Evolutionary conservation across 106 monocot species (phyloP).

Genomic region (Dioscorea dumetorum): DNA sequence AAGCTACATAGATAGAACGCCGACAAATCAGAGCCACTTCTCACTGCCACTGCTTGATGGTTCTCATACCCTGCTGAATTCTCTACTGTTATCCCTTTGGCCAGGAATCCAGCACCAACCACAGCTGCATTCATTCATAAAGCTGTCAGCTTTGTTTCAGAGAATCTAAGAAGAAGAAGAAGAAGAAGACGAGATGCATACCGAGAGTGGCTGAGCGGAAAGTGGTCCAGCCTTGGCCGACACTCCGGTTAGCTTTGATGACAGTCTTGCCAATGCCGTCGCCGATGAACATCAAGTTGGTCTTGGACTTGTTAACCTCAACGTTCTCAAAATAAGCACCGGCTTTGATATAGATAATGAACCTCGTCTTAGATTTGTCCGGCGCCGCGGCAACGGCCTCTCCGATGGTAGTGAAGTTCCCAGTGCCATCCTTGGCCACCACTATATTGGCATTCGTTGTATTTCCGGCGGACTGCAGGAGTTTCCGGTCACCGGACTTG

Average conservation of each 20-base stretch:
- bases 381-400: constrained; percentile 69
- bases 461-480: constrained; percentile 26
- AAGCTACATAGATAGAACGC: constrained; percentile 75
- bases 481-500: constrained; percentile 18
- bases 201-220: constrained; percentile 84
- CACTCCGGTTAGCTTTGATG: constrained; percentile 65
- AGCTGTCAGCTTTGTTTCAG: neutral
- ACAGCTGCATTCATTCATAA: constrained; percentile 31
- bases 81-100: constrained; percentile 59
- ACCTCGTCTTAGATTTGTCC: constrained; percentile 34
- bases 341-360: constrained; percentile 78
- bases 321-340: constrained; percentile 83
- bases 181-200: constrained; percentile 13
- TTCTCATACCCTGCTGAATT: constrained; percentile 55
- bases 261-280: constrained; percentile 93
- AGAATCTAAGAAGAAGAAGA: neutral
- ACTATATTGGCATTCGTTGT: constrained; percentile 23
- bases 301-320: constrained; percentile 54
- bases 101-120: constrained; percentile 57
- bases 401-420: constrained; percentile 54
- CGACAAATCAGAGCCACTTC: constrained; percentile 49
- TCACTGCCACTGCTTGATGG: constrained; percentile 68
- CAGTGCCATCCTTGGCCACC: constrained; percentile 79
- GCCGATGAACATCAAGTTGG: constrained; percentile 70
- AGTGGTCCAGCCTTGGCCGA: constrained; percentile 75